phyloP scores from a whole-genome alignment of 768 basidiomycete species.

The Zangia roseola region DNA sequence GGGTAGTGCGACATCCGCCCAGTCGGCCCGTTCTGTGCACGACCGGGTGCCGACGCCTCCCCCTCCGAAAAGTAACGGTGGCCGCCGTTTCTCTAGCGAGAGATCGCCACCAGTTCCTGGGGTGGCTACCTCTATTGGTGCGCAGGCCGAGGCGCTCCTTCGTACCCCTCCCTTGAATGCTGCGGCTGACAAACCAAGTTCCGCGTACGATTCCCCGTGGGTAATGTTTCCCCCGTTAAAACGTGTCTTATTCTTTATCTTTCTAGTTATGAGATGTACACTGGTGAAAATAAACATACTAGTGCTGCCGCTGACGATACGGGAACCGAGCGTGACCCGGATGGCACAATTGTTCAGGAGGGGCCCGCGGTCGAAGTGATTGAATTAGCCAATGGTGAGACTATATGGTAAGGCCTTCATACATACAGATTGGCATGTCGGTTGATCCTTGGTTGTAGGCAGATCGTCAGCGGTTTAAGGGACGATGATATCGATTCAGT shows the following conservation, averaged over 20 bases:
- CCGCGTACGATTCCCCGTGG: slow-evolving; percentile 77
- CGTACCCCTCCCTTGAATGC: slow-evolving; percentile 40
- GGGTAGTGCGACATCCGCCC: slow-evolving; percentile 54
- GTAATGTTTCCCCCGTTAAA: slow-evolving; percentile 31
- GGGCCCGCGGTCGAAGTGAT: slow-evolving; percentile 75
- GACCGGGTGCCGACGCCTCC: slow-evolving; percentile 87
- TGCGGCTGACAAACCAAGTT: slow-evolving; percentile 62
- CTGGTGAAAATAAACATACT: slow-evolving; percentile 50
- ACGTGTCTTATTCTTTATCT: slow-evolving; percentile 19
- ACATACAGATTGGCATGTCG: background rate
- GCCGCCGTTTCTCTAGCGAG: slow-evolving; percentile 65
- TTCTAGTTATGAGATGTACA: slow-evolving; percentile 77
- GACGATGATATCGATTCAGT: slow-evolving; percentile 71
- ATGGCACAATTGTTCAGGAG: slow-evolving; percentile 33
- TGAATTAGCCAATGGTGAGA: slow-evolving; percentile 84
- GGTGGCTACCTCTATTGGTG: slow-evolving; percentile 50
- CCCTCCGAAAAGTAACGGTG: slow-evolving; percentile 56
- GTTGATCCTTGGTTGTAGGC: slow-evolving; percentile 39
- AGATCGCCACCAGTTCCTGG: slow-evolving; percentile 69
- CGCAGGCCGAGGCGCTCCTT: slow-evolving; percentile 38
- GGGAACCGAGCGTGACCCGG: slow-evolving; percentile 19
- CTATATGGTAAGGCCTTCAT: slow-evolving; percentile 65
- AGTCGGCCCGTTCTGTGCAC: slow-evolving; percentile 71
- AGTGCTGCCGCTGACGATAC: slow-evolving; percentile 37
- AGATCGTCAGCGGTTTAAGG: slow-evolving; percentile 80